Conservation (phyloP, 2,329 filamentous ascomycete genomes). For the Sclerotinia borealis region DNA sequence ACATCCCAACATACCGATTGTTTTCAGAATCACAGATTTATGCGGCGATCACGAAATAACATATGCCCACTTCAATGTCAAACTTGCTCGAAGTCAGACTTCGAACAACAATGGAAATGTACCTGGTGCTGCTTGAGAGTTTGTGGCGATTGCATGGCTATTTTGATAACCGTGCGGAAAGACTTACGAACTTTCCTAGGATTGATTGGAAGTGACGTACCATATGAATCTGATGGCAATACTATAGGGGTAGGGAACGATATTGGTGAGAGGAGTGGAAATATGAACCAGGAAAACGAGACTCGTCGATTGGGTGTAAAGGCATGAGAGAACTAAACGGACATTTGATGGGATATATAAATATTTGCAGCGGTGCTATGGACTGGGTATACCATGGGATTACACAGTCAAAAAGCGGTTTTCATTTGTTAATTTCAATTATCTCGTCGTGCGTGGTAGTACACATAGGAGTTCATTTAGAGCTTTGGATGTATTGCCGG, state of each 20-base stretch:
- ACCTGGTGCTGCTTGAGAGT: constrained; percentile 32
- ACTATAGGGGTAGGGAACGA: background rate
- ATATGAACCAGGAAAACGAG: background rate
- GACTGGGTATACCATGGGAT: background rate
- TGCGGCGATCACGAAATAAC: constrained; percentile 28
- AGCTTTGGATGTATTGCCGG: background rate
- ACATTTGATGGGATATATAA: background rate
- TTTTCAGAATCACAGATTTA: constrained; percentile 29
- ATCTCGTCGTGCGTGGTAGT: background rate
- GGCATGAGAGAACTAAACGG: background rate
- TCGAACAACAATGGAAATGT: constrained; percentile 28
- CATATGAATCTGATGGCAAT: background rate
- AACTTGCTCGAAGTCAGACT: constrained; percentile 29
- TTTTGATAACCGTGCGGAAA: constrained; percentile 22
- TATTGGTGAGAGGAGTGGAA: background rate
- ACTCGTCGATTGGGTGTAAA: background rate
- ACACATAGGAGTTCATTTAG: background rate
- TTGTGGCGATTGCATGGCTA: constrained; percentile 30
- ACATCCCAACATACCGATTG: constrained; percentile 27
- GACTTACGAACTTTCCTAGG: constrained; percentile 18
- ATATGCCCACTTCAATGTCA: constrained; percentile 31
- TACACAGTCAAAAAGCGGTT: background rate
- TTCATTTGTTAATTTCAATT: background rate
- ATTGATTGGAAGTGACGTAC: background rate
- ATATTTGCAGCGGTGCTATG: background rate